These are phyloP conservation scores for Solanum clarkiae DNA, from an alignment of 257 asterid genomes.

Conservation along the genomic window DNA sequence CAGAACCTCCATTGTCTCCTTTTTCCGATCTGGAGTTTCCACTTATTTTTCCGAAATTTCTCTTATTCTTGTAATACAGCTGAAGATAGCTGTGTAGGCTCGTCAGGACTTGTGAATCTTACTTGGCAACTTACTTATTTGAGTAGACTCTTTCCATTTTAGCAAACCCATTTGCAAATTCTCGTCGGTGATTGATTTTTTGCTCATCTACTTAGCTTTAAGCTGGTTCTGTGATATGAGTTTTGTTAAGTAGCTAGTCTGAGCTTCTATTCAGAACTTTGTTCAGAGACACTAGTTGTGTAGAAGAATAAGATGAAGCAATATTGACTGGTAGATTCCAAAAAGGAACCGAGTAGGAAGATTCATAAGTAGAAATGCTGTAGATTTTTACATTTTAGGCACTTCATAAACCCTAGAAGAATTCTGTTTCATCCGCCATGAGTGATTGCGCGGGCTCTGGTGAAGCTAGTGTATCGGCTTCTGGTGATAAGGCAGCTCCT, in stretches of 20 bases:
- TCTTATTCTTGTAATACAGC: background rate
- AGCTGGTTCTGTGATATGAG: slow-evolving; percentile 3
- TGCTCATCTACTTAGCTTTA: background rate
- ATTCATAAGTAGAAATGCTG: slow-evolving; percentile 11
- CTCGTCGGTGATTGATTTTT: background rate
- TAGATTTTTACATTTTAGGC: slow-evolving; percentile 13
- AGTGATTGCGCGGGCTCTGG: background rate
- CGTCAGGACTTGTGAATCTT: background rate
- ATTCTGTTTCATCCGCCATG: background rate
- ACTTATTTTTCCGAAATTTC: background rate
- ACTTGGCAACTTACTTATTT: background rate
- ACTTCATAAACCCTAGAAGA: background rate
- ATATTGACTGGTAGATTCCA: slow-evolving; percentile 11
- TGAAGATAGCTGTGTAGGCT: background rate
- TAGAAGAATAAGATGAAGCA: background rate
- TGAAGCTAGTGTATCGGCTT: slow-evolving; percentile 19
- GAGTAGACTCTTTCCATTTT: background rate
- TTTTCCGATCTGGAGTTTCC: background rate
- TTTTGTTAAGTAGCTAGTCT: slow-evolving; percentile 1
- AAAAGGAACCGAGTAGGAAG: background rate
- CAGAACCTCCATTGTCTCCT: no score
- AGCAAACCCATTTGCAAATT: background rate
- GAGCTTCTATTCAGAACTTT: slow-evolving; percentile 6
- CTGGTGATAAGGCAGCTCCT: slow-evolving; percentile 13
- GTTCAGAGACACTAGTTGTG: background rate